Evolutionary conservation across 768 basidiomycete genomes (phyloP).

Genomic region (Multifurca ochricompacta): DNA sequence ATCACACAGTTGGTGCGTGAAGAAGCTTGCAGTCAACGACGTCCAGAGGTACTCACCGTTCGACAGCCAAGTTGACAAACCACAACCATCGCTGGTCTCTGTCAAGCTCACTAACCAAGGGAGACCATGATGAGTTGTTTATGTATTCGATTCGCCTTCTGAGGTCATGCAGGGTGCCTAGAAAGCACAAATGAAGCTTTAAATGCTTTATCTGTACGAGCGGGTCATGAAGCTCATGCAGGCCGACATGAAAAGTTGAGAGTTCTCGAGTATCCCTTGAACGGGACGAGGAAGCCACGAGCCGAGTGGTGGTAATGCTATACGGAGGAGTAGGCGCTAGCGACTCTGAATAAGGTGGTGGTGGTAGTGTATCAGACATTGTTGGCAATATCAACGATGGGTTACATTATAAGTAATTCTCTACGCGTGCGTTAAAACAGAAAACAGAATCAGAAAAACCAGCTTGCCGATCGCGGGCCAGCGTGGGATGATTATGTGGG

Average conservation of each 20-base stretch:
- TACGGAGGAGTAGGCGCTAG: neutral
- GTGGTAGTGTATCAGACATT: conserved; percentile 1
- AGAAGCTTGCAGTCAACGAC: neutral
- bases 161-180: conserved; percentile 9
- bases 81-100: conserved; percentile 31
- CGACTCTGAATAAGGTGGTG: conserved; percentile 9
- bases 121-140: neutral
- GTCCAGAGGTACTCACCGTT: conserved; percentile 24
- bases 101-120: conserved; percentile 19
- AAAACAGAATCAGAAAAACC: too few species aligned
- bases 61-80: conserved; percentile 35
- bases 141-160: conserved; percentile 4
- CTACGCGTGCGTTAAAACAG: too few species aligned
- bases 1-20: neutral
- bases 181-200: conserved; percentile 8
- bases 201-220: conserved; percentile 3
- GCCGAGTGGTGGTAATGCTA: neutral
- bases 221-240: conserved; percentile 8
- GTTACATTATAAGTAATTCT: too few species aligned
- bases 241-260: neutral
- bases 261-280: neutral
- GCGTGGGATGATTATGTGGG: too few species aligned
- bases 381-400: neutral
- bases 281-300: conserved; percentile 1
- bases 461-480: too few species aligned